phyloP scores from a whole-genome alignment of 192 early-diverging fungal genomes.

The Rhizophagus prolifer region DNA sequence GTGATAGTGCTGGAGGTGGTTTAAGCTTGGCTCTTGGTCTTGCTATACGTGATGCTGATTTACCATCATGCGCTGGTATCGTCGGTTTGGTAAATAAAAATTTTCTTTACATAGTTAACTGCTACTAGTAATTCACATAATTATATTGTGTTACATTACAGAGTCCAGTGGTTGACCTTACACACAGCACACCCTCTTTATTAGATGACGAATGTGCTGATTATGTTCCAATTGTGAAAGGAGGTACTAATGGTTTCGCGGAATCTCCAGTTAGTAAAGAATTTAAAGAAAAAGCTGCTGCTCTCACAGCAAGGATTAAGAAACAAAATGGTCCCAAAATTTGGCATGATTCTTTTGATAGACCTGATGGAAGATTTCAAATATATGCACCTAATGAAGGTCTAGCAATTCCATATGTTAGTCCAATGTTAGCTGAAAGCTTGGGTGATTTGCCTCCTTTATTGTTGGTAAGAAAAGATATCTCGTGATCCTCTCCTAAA shows the following conservation, averaged over 20 bases:
- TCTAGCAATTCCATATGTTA: constrained; percentile 36
- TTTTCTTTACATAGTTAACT: not conserved
- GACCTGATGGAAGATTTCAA: too few relatives aligned
- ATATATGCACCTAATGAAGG: too few relatives aligned
- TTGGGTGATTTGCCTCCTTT: too few relatives aligned
- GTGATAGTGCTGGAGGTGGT: constrained; percentile 67
- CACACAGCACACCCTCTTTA: constrained; percentile 49
- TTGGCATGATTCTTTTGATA: too few relatives aligned
- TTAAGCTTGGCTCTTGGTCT: too few relatives aligned
- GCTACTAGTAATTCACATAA: not conserved
- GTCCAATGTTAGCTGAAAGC: too few relatives aligned
- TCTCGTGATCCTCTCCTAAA: too few relatives aligned
- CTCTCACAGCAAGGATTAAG: constrained; percentile 17
- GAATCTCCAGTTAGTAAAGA: constrained; percentile 31
- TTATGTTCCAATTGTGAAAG: constrained; percentile 35
- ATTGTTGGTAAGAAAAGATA: too few relatives aligned
- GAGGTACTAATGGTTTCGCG: constrained; percentile 19
- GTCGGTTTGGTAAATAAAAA: constrained; percentile 37
- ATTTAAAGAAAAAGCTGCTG: not conserved
- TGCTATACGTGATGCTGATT: too few relatives aligned
- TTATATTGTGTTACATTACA: not conserved
- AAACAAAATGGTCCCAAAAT: constrained; percentile 12
- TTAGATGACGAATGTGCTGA: constrained; percentile 31
- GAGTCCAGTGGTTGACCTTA: constrained; percentile 42
- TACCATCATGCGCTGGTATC: too few relatives aligned